Evolutionary conservation across 2,329 filamentous ascomycete species (phyloP), one percentile per base, ranked within the genome.

Genomic region (Lachnellula willkommii): DNA sequence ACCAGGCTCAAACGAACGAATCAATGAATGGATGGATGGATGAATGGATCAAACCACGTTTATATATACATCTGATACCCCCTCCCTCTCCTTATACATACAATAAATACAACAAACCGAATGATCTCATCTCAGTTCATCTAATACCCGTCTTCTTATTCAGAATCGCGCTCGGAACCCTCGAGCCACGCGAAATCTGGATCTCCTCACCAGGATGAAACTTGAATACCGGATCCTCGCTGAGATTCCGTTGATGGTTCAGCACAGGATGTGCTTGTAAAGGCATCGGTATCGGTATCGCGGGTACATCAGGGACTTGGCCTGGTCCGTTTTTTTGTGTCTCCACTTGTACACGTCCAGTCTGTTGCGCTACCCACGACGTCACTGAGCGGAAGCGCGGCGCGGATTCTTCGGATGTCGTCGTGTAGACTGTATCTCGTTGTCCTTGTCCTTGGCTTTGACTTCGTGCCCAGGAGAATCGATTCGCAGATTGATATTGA

Each of bases 301-400:
- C 54, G 17, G 63, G 68, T 55, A 68, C 65, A 7, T 60, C 65
- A 28, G 64, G 65, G 46, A 24, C 43, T 45, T n/a, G 48, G 6
- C 26, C 39, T 14, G 51, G 26, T 76, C 72, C 2, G 20, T 75
- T 76, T 26, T 77, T 73, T 24, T 24, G 22, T 24, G 22, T 24
- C 63, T 76, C 76, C 32, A 83, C 68, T 32, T 32, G 28, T 32
- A 32, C 28, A 2, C 81, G 75, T 2, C 77, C 78, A 8, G 78
- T 78, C 68, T 87, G 84, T 65, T 87, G 82, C 61, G 78, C 78
- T 2, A 88, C 83, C 84, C 84, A 88, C 32, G 81, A 84, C 54
- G 74, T 77, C 54, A 87, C 74, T 6, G 75, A 78, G 37, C 81
- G 76, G 67, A 85, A 87, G 4, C 78, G 76, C 14, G 80, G 74